Evolutionary conservation across 805 yeast genomes (phyloP), one percentile per base, ranked within the genome.

Genomic region (Pichia ethanolica): DNA sequence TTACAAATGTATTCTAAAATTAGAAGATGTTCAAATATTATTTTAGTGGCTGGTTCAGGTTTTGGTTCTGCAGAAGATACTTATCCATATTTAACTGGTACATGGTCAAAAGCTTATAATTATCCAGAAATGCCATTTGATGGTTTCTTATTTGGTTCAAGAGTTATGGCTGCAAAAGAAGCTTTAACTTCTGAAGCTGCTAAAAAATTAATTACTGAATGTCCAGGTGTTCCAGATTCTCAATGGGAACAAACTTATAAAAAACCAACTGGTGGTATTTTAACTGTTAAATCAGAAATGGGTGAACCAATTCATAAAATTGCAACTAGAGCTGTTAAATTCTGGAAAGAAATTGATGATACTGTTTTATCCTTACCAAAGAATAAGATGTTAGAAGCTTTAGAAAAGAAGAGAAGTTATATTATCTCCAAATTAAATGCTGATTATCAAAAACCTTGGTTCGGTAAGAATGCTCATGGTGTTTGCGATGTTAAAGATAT

Each of bases 81-180:
- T 52, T 93, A 89, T 67, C 97, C 98, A 56, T 93, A 93, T 78
- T 79, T 93, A 67, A 89, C 97, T 56, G 99, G 99, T 79, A 75
- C 85, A 56, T 93, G 99, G 99, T 82, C 98, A n/a, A 71, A 74
- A 47, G 64, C 77, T 59, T 90, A 78, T 74, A 81, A 86, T 68
- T 89, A 86, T 71, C 98, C 99, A 61, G 90, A 95, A 61, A 93
- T 93, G 99, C 99, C 99, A 53, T 93, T 88, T 61, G 99, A 93
- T 69, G 99, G 98, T 77, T 82, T 90, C 64, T 72, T 93, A 66
- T 85, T 89, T 59, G 99, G 99, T 62, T 89, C 97, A 42, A 82
- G 98, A 71, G 95, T 89, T 48, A 93, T 93, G 98, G 84, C 88
- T 59, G 96, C 99, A 51, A 86, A 86, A 75, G 99, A 93, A 75